Conservation (phyloP, 1,284 basidiomycete species). For the Volvariella surrecta region DNA sequence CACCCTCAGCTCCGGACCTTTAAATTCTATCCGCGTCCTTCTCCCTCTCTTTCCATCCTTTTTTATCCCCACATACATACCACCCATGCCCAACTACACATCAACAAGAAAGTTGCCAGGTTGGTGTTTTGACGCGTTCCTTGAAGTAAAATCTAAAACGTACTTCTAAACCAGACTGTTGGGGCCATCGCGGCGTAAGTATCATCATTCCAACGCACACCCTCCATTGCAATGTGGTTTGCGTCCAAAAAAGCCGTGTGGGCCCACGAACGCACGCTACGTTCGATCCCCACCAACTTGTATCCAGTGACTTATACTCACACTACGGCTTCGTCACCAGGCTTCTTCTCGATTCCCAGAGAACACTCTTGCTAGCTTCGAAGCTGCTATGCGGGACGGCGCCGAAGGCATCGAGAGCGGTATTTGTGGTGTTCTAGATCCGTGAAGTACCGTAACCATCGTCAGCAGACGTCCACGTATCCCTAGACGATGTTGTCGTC, state of each 20-base stretch:
- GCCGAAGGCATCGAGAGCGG: slow-evolving; percentile 94
- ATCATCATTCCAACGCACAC: slow-evolving; percentile 4
- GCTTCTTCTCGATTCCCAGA: slow-evolving; percentile 84
- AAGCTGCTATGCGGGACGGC: slow-evolving; percentile 87
- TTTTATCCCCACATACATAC: slow-evolving; percentile 8
- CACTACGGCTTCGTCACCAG: slow-evolving; percentile 26
- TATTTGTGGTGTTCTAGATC: slow-evolving; percentile 29
- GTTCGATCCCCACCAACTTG: no score
- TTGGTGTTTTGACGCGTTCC: slow-evolving; percentile 13
- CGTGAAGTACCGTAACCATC: slow-evolving; percentile 35
- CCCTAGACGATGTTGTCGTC: slow-evolving; percentile 80
- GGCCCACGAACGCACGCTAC: no score
- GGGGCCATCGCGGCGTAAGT: slow-evolving; percentile 91
- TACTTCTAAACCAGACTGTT: slow-evolving; percentile 58
- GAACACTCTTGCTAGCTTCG: slow-evolving; percentile 89
- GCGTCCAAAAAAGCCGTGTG: slow-evolving; percentile 1
- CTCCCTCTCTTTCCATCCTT: slow-evolving; percentile 6
- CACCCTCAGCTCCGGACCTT: neutral
- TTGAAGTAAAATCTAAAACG: slow-evolving; percentile 4
- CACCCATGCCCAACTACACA: slow-evolving; percentile 6
- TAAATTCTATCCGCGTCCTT: slow-evolving; percentile 2
- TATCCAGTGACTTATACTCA: neutral
- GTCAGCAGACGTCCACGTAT: slow-evolving; percentile 90
- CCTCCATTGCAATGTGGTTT: slow-evolving; percentile 1
- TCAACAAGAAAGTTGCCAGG: slow-evolving; percentile 25